Evolutionary conservation across 2,329 filamentous ascomycete genomes (phyloP).

Genomic region (Coniochaeta sp.): DNA sequence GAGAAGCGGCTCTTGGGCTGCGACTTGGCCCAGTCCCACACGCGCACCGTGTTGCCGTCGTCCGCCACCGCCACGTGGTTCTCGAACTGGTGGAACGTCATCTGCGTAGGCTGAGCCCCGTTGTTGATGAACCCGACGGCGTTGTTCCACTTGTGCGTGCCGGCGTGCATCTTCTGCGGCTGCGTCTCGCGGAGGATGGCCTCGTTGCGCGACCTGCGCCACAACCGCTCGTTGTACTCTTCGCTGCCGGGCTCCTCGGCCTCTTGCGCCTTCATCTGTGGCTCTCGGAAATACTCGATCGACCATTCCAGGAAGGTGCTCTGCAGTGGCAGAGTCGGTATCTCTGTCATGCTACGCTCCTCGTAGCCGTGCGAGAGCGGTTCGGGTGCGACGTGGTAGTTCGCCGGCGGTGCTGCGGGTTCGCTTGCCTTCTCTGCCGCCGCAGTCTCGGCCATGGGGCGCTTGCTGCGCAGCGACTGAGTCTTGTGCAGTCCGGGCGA

Average conservation of each 20-base stretch:
- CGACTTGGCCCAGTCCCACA: conserved; percentile 90
- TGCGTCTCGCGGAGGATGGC: conserved; percentile 87
- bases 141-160: conserved; percentile 80
- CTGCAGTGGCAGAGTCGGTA: conserved; percentile 64
- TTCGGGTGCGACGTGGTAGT: conserved; percentile 68
- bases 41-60: conserved; percentile 79
- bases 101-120: conserved; percentile 78
- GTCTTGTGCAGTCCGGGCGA: conserved; percentile 27
- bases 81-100: conserved; percentile 97
- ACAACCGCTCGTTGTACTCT: conserved; percentile 92
- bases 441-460: conserved; percentile 9
- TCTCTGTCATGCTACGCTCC: conserved; percentile 49
- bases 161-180: conserved; percentile 82
- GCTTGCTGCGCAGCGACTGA: conserved; percentile 29
- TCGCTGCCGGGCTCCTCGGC: conserved; percentile 93
- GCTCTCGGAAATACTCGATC: conserved; percentile 94
- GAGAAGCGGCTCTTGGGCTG: conserved; percentile 76
- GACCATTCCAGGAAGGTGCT: conserved; percentile 93
- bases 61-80: conserved; percentile 91
- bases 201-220: conserved; percentile 89
- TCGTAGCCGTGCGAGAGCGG: conserved; percentile 74
- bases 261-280: conserved; percentile 95
- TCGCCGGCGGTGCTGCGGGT: conserved; percentile 55
- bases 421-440: conserved; percentile 27
- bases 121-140: conserved; percentile 82